Evolutionary conservation across 2,329 filamentous ascomycete genomes (phyloP).

Genomic region (Metarhizium rileyi): DNA sequence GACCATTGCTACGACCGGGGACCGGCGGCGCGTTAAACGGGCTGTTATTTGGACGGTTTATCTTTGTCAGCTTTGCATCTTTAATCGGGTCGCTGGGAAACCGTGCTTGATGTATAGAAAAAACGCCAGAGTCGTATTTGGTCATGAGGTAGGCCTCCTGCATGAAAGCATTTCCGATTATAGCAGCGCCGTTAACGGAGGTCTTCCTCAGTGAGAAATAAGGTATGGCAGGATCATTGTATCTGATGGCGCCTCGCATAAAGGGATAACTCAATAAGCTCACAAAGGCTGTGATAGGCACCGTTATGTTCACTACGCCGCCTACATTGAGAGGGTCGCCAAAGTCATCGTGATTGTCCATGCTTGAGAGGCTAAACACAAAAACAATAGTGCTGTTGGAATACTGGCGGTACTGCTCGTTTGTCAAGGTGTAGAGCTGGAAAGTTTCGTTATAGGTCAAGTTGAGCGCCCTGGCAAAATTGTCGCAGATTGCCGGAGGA

Average conservation of each 20-base stretch:
- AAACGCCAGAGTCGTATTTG: constrained; percentile 42
- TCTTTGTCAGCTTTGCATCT: constrained; percentile 26
- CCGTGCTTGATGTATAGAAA: constrained; percentile 45
- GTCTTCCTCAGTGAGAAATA: constrained; percentile 60
- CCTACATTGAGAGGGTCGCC: constrained; percentile 36
- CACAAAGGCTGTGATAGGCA: constrained; percentile 41
- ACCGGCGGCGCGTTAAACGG: constrained; percentile 33
- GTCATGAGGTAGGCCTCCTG: constrained; percentile 57
- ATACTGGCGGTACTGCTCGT: constrained; percentile 43
- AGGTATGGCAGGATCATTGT: constrained; percentile 34
- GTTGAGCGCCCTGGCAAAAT: constrained; percentile 54
- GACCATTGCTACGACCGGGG: constrained; percentile 11
- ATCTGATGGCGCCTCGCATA: constrained; percentile 31
- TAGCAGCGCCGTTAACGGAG: constrained; percentile 36
- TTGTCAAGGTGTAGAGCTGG: constrained; percentile 53
- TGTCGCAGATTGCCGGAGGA: constrained; percentile 48
- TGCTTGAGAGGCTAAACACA: constrained; percentile 47
- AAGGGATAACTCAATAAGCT: constrained; percentile 41
- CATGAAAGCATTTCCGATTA: constrained; percentile 58
- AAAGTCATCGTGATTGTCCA: constrained; percentile 43
- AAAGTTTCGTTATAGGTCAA: constrained; percentile 55
- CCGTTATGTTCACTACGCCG: constrained; percentile 47
- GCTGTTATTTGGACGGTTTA: constrained; percentile 34
- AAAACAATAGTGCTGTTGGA: constrained; percentile 36
- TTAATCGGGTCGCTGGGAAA: constrained; percentile 35